Conservation (phyloP, 2,329 filamentous ascomycete genomes). For the Coniella lustricola region DNA sequence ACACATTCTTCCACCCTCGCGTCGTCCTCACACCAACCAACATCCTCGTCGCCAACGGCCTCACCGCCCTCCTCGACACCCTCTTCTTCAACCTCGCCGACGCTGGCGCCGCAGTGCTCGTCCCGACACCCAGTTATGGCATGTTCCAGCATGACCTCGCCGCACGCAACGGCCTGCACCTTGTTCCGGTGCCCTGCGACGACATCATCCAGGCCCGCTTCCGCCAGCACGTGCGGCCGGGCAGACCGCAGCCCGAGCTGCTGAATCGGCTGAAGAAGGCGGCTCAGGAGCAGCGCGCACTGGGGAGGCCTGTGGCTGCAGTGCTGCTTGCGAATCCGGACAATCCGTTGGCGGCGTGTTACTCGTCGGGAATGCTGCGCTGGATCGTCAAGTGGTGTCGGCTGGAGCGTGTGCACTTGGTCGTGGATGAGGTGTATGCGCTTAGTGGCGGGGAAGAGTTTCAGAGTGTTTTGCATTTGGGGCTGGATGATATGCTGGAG, state of each 20-base stretch:
- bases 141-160: constrained; percentile 12
- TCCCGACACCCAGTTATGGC: constrained; percentile 12
- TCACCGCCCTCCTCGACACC: constrained; percentile 11
- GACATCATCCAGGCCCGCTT: constrained; percentile 12
- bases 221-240: constrained; percentile 10
- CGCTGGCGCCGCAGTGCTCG: constrained; percentile 8
- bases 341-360: constrained; percentile 12
- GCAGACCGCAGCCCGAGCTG: constrained; percentile 10
- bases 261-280: constrained; percentile 5
- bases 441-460: constrained; percentile 7
- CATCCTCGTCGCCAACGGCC: constrained; percentile 10
- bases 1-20: constrained; percentile 8
- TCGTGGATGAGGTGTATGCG: constrained; percentile 14
- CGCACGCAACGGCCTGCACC: constrained; percentile 11
- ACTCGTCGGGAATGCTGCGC: constrained; percentile 5
- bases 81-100: constrained; percentile 14
- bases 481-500: constrained; percentile 5
- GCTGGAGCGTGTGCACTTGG: constrained; percentile 9
- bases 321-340: constrained; percentile 14
- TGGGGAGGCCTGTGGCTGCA: constrained; percentile 10
- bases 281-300: constrained; percentile 3
- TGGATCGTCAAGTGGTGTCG: constrained; percentile 10
- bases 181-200: constrained; percentile 10
- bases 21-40: constrained; percentile 4
- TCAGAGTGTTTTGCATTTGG: constrained; percentile 9